phyloP scores from a whole-genome alignment of 1,139 yeast genomes.

The Saccharomycopsis crataegensis region DNA sequence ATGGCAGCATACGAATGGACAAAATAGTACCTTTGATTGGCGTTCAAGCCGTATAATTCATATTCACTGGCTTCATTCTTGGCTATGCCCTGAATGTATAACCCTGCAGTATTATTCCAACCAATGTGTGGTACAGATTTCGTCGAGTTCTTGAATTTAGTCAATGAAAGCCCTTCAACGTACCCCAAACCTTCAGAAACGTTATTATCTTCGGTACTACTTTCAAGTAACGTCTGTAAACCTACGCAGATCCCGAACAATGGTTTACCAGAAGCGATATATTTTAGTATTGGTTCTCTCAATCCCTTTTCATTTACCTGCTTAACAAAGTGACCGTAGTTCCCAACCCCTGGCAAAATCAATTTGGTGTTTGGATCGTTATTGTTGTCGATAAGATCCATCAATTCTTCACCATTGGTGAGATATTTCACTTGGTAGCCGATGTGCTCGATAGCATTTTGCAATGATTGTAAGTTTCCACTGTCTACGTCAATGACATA shows the following conservation, averaged over 20 bases:
- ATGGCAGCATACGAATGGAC: conserved; percentile 91
- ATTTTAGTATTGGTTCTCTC: conserved; percentile 54
- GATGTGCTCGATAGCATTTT: conserved; percentile 72
- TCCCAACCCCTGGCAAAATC: conserved; percentile 92
- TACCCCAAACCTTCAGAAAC: conserved; percentile 45
- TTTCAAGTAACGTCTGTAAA: conserved; percentile 68
- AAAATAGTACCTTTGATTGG: conserved; percentile 71
- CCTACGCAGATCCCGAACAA: conserved; percentile 98
- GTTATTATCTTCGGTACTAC: conserved; percentile 59
- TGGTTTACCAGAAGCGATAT: conserved; percentile 67
- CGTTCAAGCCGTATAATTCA: conserved; percentile 56
- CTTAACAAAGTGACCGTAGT: conserved; percentile 85
- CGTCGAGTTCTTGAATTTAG: conserved; percentile 50
- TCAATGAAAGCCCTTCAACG: conserved; percentile 44
- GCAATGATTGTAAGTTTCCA: conserved; percentile 84
- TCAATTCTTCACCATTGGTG: conserved; percentile 35
- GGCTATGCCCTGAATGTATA: conserved; percentile 10
- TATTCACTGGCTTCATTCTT: conserved; percentile 20
- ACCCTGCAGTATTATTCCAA: conserved; percentile 58
- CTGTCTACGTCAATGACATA: conserved; percentile 91
- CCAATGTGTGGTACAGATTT: conserved; percentile 96
- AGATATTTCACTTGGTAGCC: conserved; percentile 61
- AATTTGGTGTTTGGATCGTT: conserved; percentile 32
- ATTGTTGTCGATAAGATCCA: neutral
- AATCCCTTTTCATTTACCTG: conserved; percentile 57